Conservation (phyloP, 2,329 filamentous ascomycete species). For the Beauveria scarabaeidicola region DNA sequence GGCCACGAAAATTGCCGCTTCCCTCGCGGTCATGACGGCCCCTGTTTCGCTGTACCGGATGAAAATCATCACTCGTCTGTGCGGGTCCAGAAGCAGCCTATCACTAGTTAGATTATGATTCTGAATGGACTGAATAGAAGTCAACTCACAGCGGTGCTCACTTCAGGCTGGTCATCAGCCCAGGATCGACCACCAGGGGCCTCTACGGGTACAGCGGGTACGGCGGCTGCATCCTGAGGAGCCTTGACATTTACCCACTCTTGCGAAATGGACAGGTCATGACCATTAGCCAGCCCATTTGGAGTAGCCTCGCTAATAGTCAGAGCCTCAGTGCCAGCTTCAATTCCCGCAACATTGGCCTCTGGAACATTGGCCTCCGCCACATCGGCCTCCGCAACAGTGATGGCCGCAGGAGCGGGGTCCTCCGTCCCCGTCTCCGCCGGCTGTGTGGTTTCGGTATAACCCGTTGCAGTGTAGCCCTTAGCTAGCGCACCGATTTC, state of each 20-base stretch:
- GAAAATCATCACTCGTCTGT: constrained; percentile 56
- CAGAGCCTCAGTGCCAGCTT: constrained; percentile 16
- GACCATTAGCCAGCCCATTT: constrained; percentile 46
- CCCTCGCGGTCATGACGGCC: constrained; percentile 46
- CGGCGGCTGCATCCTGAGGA: constrained; percentile 56
- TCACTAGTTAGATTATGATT: constrained; percentile 11
- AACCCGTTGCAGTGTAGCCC: constrained; percentile 41
- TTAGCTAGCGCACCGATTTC: constrained; percentile 36
- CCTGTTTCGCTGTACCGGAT: constrained; percentile 58
- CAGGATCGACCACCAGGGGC: constrained; percentile 51
- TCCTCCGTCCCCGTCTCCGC: constrained; percentile 47
- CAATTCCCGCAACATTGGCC: constrained; percentile 29
- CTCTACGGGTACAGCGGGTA: constrained; percentile 47
- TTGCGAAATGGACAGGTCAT: constrained; percentile 39
- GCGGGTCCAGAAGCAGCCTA: constrained; percentile 26
- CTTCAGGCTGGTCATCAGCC: constrained; percentile 70
- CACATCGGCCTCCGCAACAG: constrained; percentile 28
- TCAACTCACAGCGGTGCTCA: constrained; percentile 33
- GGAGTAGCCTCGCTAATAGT: not conserved
- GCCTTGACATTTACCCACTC: constrained; percentile 67
- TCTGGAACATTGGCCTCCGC: constrained; percentile 24
- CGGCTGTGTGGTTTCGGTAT: constrained; percentile 24
- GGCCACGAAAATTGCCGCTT: constrained; percentile 30
- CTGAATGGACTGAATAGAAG: not conserved
- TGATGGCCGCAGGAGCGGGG: constrained; percentile 35